Conservation (phyloP, 2,329 filamentous ascomycete species). For the Aspergillus persii region DNA sequence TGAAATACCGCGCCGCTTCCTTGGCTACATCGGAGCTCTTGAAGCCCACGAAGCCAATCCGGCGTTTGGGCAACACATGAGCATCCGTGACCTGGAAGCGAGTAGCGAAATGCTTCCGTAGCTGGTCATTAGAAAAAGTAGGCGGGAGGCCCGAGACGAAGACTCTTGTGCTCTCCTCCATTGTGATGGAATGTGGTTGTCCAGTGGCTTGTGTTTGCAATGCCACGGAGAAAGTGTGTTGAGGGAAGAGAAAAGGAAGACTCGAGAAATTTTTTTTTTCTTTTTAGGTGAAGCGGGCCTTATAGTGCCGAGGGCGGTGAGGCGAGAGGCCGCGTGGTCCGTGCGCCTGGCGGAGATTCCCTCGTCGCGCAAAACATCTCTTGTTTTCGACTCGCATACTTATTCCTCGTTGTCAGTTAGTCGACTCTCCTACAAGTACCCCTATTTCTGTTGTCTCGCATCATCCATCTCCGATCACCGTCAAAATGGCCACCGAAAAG, state of each 20-base stretch:
- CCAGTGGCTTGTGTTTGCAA: constrained; percentile 19
- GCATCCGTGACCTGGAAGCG: constrained; percentile 81
- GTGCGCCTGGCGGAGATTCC: constrained; percentile 20
- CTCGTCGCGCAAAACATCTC: constrained; percentile 7
- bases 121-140: constrained; percentile 77
- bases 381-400: background rate
- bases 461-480: too few species aligned
- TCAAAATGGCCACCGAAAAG: constrained; percentile 50
- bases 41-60: constrained; percentile 95
- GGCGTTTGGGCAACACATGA: constrained; percentile 82
- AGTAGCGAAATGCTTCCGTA: constrained; percentile 83
- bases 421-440: background rate
- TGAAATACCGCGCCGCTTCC: constrained; percentile 89
- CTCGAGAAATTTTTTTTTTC: constrained; percentile 27
- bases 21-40: constrained; percentile 76
- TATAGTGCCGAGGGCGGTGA: constrained; percentile 37
- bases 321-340: constrained; percentile 18
- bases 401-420: background rate
- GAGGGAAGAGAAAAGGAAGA: constrained; percentile 16
- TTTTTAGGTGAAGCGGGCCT: constrained; percentile 17
- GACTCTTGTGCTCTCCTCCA: constrained; percentile 76
- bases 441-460: background rate
- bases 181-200: constrained; percentile 31
- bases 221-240: constrained; percentile 13
- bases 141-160: constrained; percentile 76